Percentiles rank a stretch among this genome's conserved stretches.
Conservation (phyloP, 345 rosid species). For the Aquilaria sinensis region DNA sequence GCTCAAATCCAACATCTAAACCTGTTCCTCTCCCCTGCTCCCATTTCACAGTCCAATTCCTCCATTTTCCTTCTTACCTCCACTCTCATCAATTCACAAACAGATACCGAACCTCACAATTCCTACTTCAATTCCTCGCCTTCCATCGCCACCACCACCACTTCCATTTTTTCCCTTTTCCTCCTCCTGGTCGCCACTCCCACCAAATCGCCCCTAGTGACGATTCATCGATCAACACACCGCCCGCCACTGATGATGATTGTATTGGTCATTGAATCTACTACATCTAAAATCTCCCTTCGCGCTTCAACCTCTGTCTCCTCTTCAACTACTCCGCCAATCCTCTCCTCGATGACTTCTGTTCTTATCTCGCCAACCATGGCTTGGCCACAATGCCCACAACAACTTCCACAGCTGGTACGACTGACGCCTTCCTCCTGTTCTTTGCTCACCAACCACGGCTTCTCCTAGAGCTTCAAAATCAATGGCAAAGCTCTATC, state of each 20-base stretch:
- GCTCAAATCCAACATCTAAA: not conserved
- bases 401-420: constrained; percentile 55
- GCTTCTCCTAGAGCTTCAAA: constrained; percentile 74
- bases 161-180: not conserved
- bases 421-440: constrained; percentile 52
- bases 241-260: no score
- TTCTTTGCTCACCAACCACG: constrained; percentile 61
- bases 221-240: no score
- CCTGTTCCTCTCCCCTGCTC: no score
- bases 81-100: constrained; percentile 1
- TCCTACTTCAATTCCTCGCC: not conserved
- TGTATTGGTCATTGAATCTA: no score
- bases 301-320: constrained; percentile 17
- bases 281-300: constrained; percentile 4
- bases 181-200: constrained; percentile 14
- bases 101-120: not conserved
- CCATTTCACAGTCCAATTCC: not conserved
- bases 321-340: constrained; percentile 26
- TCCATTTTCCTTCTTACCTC: not conserved
- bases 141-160: constrained; percentile 8
- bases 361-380: constrained; percentile 15
- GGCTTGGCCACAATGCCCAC: constrained; percentile 46
- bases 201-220: not conserved
- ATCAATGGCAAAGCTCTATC: constrained; percentile 47
- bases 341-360: constrained; percentile 40